phyloP scores from a whole-genome alignment of 371 early-diverging fungal genomes.

The Syncephalastrum racemosum region DNA sequence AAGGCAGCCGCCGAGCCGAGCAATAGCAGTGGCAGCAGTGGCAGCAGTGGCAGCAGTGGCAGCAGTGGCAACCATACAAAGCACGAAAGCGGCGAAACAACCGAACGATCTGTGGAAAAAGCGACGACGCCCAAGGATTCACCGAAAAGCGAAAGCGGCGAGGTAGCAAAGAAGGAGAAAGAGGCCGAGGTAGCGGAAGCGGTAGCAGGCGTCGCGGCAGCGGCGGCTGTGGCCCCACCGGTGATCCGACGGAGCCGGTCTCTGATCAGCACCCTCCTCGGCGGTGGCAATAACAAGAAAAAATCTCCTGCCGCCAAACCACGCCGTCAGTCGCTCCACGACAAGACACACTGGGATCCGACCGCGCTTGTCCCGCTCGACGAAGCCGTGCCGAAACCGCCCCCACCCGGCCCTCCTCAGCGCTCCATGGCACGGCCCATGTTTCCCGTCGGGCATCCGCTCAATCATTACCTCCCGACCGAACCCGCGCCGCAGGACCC shows the following conservation, averaged over 20 bases:
- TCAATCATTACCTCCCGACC: conserved; percentile 7
- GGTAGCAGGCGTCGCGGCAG: background rate
- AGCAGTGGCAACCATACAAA: background rate
- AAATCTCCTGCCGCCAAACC: background rate
- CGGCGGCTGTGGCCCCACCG: background rate
- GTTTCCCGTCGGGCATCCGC: conserved; percentile 12
- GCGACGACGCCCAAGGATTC: no score
- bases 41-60: background rate
- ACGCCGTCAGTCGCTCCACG: background rate
- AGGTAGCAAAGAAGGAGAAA: background rate
- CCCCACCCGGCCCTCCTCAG: background rate
- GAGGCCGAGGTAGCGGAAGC: background rate
- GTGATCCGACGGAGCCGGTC: conserved; percentile 11
- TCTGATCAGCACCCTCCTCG: conserved; percentile 9
- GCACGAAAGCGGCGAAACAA: background rate
- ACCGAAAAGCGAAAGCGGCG: background rate
- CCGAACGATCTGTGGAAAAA: background rate
- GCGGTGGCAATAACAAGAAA: conserved; percentile 1
- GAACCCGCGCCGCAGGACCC: background rate
- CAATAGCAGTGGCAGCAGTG: background rate
- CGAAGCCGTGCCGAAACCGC: conserved; percentile 5
- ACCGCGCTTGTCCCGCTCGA: conserved; percentile 4
- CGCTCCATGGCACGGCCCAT: background rate
- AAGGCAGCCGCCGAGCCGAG: background rate
- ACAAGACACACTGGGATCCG: conserved; percentile 10